These are phyloP conservation scores for Hypomyces rosellus DNA, from an alignment of 2,329 filamentous ascomycete species.

Conservation along the genomic window DNA sequence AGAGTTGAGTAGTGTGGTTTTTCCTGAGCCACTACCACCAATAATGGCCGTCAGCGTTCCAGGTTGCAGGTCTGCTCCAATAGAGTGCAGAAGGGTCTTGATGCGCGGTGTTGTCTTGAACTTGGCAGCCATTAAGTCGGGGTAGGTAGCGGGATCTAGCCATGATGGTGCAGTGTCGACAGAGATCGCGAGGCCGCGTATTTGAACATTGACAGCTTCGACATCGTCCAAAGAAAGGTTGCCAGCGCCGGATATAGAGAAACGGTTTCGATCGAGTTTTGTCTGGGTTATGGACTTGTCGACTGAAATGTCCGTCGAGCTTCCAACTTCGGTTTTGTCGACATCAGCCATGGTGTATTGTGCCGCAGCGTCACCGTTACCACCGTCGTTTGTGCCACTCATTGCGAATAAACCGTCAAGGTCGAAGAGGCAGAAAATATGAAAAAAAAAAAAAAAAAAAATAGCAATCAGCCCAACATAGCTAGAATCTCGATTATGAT, in stretches of 20 bases:
- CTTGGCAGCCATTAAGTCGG: constrained; percentile 31
- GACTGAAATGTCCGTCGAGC: constrained; percentile 26
- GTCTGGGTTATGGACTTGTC: constrained; percentile 15
- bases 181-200: constrained; percentile 48
- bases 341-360: constrained; percentile 13
- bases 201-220: constrained; percentile 47
- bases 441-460: too few relatives aligned
- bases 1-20: constrained; percentile 65
- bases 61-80: constrained; percentile 56
- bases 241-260: constrained; percentile 28
- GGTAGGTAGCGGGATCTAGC: constrained; percentile 42
- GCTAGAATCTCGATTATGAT: too few relatives aligned
- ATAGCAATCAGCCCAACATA: too few relatives aligned
- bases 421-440: neutral
- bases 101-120: constrained; percentile 31
- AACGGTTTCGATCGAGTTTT: constrained; percentile 15
- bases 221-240: constrained; percentile 45
- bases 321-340: constrained; percentile 27
- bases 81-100: constrained; percentile 54
- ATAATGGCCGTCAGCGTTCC: constrained; percentile 70
- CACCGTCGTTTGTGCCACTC: neutral
- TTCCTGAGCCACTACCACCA: constrained; percentile 67
- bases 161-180: constrained; percentile 54
- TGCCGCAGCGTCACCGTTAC: neutral
- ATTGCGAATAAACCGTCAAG: neutral